Base-by-base conservation (phyloP, 148 eudicot genomes). In the Rhododendron williamsianum region DNA sequence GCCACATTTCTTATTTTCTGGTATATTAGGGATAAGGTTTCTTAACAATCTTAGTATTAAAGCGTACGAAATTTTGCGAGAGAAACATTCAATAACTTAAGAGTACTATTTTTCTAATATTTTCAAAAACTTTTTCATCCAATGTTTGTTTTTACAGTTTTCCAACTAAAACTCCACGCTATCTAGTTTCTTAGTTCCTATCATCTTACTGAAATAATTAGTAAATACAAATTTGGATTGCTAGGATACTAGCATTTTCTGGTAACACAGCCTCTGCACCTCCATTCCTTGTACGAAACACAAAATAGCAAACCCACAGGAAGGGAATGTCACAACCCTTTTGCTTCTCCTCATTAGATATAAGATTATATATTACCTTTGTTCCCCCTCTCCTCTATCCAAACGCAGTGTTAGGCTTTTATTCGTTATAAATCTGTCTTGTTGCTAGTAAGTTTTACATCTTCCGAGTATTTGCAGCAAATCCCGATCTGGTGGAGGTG, bases 401-500 rank as follows among this genome's bases (percentile, higher is more conserved):
- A 65, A 65, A 65, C 4, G 10, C 10, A 25, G 15, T 25, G 33
- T 65, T 8, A 25, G 33, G 33, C 72, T 25, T n/a, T 25, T 65
- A 65, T 65, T 25, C 2, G 1, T 7, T 8, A 9, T n/a, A n/a
- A 65, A 65, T 25, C 72, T 65, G 12, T 65, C 76, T 71, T 71
- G 33, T 71, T 71, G 76, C 6, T 71, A 4, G 16, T 33, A 71
- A 71, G 41, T 71, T 15, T 27, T 67, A 27, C 38, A 15, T 71
- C 8, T 71, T 33, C 18, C 18, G 18, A 13, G 36, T 30, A 33
- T 71, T 52, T 82, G 88, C 87, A 91, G 92, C 81, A 89, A 86
- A 91, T 91, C 41, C 92, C 92, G 1, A 83, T 91, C 74, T 91
- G 92, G 92, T 91, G 92, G 92, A 89, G 92, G 36, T 90, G 92